A percentile compares a stretch with the other conserved stretches of the same genome.
Conservation (phyloP, 306 rosid species). For the Pterocarpus macrocarpus region DNA sequence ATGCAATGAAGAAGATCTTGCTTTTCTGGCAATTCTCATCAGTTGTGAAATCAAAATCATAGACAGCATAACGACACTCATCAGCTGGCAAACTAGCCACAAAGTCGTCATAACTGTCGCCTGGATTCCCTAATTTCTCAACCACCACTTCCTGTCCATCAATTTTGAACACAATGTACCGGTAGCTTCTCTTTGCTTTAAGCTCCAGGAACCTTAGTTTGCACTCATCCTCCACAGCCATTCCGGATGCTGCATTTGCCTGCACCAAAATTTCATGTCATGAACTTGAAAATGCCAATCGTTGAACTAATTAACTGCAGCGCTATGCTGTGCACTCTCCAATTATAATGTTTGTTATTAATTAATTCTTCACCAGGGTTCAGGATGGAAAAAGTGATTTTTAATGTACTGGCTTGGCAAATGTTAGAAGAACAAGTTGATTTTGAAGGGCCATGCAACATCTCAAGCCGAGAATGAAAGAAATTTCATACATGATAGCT, state of each 20-base stretch:
- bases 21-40: constrained; percentile 84
- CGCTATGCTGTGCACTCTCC: constrained; percentile 17
- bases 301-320: not conserved
- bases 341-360: not conserved
- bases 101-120: constrained; percentile 69
- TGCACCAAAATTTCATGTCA: constrained; percentile 46
- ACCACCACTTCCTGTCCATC: constrained; percentile 74
- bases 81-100: constrained; percentile 68
- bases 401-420: not conserved
- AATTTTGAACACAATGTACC: constrained; percentile 77
- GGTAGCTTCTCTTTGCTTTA: constrained; percentile 70
- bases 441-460: constrained; percentile 21
- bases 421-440: constrained; percentile 1
- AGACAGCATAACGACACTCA: constrained; percentile 90
- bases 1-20: constrained; percentile 91
- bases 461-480: not conserved
- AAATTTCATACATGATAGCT: not conserved
- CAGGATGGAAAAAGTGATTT: not conserved
- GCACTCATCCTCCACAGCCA: constrained; percentile 90
- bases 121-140: constrained; percentile 70
- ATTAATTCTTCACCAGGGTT: not conserved
- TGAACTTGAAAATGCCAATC: not conserved
- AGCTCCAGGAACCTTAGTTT: constrained; percentile 79
- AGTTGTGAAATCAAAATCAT: constrained; percentile 80
- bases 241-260: constrained; percentile 89